Evolutionary conservation across 2,329 filamentous ascomycete genomes (phyloP).

Genomic region (Helotiales sp.): DNA sequence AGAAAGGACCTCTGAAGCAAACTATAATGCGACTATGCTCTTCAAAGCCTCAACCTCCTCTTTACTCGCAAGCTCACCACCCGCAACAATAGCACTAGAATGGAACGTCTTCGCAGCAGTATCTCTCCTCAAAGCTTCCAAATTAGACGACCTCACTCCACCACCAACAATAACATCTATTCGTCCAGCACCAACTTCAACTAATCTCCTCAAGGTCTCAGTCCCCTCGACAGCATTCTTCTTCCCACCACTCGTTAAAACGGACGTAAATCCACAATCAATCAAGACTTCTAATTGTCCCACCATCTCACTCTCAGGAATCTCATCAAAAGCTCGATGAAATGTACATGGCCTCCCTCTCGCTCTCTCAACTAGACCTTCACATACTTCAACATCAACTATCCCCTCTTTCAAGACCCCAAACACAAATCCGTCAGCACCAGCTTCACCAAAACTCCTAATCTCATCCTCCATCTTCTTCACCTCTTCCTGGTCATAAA

Average conservation of each 20-base stretch:
- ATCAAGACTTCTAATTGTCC: constrained; percentile 15
- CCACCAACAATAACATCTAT: constrained; percentile 51
- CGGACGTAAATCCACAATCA: constrained; percentile 43
- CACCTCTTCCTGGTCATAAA: constrained; percentile 43
- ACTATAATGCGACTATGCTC: not conserved
- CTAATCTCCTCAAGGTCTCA: constrained; percentile 31
- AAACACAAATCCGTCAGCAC: constrained; percentile 51
- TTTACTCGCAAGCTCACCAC: constrained; percentile 34
- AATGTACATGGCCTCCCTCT: constrained; percentile 49
- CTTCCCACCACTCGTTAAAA: constrained; percentile 50
- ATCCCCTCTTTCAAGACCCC: constrained; percentile 41
- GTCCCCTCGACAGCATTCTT: constrained; percentile 20
- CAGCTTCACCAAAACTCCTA: constrained; percentile 32
- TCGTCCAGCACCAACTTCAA: constrained; percentile 32
- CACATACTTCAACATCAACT: constrained; percentile 44
- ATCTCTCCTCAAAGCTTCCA: constrained; percentile 35
- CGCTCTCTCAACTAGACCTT: constrained; percentile 43
- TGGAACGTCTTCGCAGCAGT: constrained; percentile 41
- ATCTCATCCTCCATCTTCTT: constrained; percentile 44
- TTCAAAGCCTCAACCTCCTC: constrained; percentile 26
- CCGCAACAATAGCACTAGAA: constrained; percentile 42
- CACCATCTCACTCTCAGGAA: constrained; percentile 20
- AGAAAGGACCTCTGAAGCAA: not conserved
- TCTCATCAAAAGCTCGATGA: constrained; percentile 52
- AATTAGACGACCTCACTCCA: constrained; percentile 47